These are phyloP conservation scores for Angomonas ambiguus DNA, from an alignment of 208 protist genomes.

Conservation along the genomic window DNA sequence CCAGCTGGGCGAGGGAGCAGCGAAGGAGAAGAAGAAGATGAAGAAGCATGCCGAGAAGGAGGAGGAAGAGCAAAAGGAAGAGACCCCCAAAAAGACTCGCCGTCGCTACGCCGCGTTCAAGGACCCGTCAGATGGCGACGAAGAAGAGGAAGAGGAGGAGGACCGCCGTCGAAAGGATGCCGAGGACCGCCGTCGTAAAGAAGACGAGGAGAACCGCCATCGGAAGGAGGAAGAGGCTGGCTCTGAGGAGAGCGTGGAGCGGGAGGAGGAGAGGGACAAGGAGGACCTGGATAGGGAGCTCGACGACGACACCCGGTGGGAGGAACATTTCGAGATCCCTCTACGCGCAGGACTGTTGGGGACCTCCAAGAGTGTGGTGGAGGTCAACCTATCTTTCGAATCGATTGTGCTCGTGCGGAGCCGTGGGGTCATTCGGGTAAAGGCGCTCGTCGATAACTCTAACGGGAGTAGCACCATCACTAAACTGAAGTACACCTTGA, in stretches of 20 bases:
- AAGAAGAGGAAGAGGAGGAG: not conserved
- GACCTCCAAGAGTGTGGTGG: conserved; percentile 22
- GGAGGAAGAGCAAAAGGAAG: not conserved
- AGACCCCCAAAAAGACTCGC: not conserved
- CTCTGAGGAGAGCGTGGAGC: not conserved
- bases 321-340: conserved; percentile 29
- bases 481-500: conserved; percentile 40
- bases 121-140: not conserved
- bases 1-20: not conserved
- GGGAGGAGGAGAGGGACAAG: not conserved
- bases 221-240: conserved; percentile 2
- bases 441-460: conserved; percentile 50
- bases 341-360: conserved; percentile 30
- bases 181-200: not conserved
- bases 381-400: conserved; percentile 14
- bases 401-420: conserved; percentile 18
- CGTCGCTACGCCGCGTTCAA: not conserved
- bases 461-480: conserved; percentile 39
- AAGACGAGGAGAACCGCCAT: not conserved
- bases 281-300: not conserved
- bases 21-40: conserved; percentile 4
- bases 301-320: conserved; percentile 12
- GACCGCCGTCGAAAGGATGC: not conserved
- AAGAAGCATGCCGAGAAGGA: conserved; percentile 9
- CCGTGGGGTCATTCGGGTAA: conserved; percentile 3